phyloP scores from a whole-genome alignment of 1,284 basidiomycete species.

The Sporisorium exsertum region DNA sequence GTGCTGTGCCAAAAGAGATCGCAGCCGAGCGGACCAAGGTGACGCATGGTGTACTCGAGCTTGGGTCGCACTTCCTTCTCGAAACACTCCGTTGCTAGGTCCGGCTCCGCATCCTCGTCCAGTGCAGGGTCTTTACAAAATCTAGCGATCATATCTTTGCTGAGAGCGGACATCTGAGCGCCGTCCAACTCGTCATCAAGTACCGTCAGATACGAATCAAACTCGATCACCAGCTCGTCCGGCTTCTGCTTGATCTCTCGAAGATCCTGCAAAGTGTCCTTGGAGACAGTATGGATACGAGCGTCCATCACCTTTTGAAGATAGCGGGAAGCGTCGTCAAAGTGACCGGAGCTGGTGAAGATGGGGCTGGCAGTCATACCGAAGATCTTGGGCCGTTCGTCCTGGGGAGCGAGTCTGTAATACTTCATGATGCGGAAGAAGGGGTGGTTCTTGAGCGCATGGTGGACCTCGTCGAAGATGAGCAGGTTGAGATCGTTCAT shows the following conservation, averaged over 20 bases:
- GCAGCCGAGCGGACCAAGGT: constrained; percentile 47
- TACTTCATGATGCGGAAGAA: constrained; percentile 59
- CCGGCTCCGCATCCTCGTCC: constrained; percentile 12
- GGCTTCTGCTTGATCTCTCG: constrained; percentile 38
- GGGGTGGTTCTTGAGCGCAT: constrained; percentile 49
- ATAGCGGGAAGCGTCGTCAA: constrained; percentile 28
- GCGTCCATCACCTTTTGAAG: constrained; percentile 51
- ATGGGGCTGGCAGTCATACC: constrained; percentile 63
- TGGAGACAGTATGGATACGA: constrained; percentile 46
- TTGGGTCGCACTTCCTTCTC: constrained; percentile 36
- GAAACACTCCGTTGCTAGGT: constrained; percentile 21
- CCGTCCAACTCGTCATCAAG: constrained; percentile 14
- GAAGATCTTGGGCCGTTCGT: constrained; percentile 53
- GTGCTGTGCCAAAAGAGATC: constrained; percentile 56
- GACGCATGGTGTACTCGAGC: constrained; percentile 38
- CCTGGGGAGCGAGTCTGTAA: constrained; percentile 26
- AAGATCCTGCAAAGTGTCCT: constrained; percentile 26
- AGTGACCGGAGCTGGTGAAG: constrained; percentile 19
- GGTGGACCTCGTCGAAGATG: constrained; percentile 60
- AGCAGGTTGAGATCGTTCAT: constrained; percentile 54
- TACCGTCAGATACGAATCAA: constrained; percentile 24
- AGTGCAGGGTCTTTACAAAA: constrained; percentile 9
- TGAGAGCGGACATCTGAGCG: constrained; percentile 12
- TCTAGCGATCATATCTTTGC: constrained; percentile 17
- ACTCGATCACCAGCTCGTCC: constrained; percentile 54